Conservation (phyloP, 371 early-diverging fungal species). For the Mortierella sp. region DNA sequence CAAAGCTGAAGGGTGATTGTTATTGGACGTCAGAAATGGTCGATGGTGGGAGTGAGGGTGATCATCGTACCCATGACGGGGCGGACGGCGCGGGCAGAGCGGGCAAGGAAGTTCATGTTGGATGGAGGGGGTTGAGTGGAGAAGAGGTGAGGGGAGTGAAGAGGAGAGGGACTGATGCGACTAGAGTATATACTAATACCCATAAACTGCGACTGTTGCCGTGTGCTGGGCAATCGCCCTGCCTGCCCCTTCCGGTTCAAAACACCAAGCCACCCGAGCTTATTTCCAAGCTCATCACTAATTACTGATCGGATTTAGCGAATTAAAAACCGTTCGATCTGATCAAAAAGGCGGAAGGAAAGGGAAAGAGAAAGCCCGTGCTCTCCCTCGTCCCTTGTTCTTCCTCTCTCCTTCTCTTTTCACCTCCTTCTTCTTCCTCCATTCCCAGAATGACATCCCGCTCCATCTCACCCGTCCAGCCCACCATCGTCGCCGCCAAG, state of each 20-base stretch:
- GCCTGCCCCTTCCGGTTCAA: slow-evolving; percentile 3
- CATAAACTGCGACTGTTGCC: not conserved
- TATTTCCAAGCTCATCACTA: not conserved
- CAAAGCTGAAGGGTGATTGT: too few relatives aligned
- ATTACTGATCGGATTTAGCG: not conserved
- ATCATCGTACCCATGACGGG: slow-evolving; percentile 54
- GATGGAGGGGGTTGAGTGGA: slow-evolving; percentile 24
- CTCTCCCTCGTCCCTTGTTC: not conserved
- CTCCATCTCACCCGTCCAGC: slow-evolving; percentile 23
- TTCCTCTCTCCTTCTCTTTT: not conserved
- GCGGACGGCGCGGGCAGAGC: slow-evolving; percentile 56
- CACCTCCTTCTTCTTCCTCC: not conserved
- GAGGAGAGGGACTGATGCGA: not conserved
- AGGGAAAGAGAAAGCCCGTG: not conserved
- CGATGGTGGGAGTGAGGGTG: not conserved
- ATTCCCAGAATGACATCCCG: slow-evolving; percentile 27
- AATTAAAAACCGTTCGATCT: too few relatives aligned
- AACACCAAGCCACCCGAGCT: slow-evolving; percentile 3
- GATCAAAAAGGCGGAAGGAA: too few relatives aligned
- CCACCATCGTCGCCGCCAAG: slow-evolving; percentile 44
- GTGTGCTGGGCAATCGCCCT: not conserved
- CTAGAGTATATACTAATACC: not conserved
- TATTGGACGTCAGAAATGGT: not conserved
- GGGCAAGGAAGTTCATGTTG: slow-evolving; percentile 54
- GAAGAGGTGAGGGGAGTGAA: slow-evolving; percentile 14